A percentile compares a stretch with the other conserved stretches of the same genome.
These are phyloP conservation scores for Rhynchosporium agropyri DNA, from an alignment of 2,329 filamentous ascomycete species.

Conservation along the genomic window DNA sequence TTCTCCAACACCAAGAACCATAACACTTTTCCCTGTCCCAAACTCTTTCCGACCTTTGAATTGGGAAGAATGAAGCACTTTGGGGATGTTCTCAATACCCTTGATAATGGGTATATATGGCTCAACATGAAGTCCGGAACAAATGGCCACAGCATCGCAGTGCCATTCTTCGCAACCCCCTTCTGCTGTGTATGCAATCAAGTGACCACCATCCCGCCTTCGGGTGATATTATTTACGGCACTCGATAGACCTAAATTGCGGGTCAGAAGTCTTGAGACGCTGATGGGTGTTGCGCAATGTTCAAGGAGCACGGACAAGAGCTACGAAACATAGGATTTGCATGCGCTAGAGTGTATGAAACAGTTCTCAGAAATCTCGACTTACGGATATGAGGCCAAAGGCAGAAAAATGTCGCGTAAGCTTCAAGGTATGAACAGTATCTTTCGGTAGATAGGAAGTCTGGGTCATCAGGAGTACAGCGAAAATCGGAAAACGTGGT, in stretches of 20 bases:
- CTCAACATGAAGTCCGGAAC: conserved; percentile 49
- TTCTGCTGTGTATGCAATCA: conserved; percentile 19
- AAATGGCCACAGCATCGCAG: conserved; percentile 52
- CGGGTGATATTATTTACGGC: conserved; percentile 14
- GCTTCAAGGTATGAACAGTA: conserved; percentile 50
- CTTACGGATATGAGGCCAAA: conserved; percentile 45
- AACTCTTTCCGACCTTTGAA: conserved; percentile 50
- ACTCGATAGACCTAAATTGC: no score
- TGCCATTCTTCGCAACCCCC: conserved; percentile 28
- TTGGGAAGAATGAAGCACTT: conserved; percentile 49
- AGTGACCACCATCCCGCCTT: conserved; percentile 22
- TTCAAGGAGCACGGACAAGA: no score
- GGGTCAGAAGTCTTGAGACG: conserved; percentile 40
- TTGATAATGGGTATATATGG: conserved; percentile 46
- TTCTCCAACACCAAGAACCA: conserved; percentile 51
- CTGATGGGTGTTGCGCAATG: no score
- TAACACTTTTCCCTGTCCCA: conserved; percentile 45
- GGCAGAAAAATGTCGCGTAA: conserved; percentile 46
- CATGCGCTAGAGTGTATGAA: no score
- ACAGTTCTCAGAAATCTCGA: no score
- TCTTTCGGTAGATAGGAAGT: conserved; percentile 47
- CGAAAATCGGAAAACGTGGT: conserved; percentile 55
- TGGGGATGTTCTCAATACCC: conserved; percentile 45
- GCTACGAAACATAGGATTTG: no score
- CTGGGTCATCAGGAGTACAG: conserved; percentile 46